Percentiles rank a stretch among this genome's conserved stretches.
Conservation (phyloP, 2,329 filamentous ascomycete genomes). For the Ceratocystis lukuohia region DNA sequence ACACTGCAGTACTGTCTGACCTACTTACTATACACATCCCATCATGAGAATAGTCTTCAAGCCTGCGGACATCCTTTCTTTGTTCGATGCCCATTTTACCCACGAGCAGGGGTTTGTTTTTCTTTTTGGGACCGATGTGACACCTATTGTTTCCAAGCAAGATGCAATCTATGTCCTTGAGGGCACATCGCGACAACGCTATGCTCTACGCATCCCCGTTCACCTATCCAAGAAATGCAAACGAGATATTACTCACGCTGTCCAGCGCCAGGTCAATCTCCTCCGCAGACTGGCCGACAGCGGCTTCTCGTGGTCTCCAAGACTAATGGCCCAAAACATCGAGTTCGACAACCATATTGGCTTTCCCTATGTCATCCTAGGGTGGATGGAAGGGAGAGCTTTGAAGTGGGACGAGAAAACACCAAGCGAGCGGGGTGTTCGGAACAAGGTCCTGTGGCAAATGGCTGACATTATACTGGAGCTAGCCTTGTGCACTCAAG, state of each 20-base stretch:
- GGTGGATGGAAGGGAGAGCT: conserved; percentile 11
- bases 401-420: conserved; percentile 12
- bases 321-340: conserved; percentile 11
- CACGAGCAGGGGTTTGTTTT: conserved; percentile 9
- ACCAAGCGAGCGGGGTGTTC: conserved; percentile 1
- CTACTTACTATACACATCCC: not conserved
- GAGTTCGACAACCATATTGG: conserved; percentile 13
- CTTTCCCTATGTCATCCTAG: conserved; percentile 17
- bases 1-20: not conserved
- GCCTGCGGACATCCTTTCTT: conserved; percentile 7
- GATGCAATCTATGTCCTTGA: conserved; percentile 13
- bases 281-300: conserved; percentile 13
- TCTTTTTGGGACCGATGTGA: not conserved
- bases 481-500: conserved; percentile 18
- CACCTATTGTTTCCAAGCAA: conserved; percentile 7
- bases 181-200: conserved; percentile 11
- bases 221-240: not conserved
- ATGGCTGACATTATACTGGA: conserved; percentile 18
- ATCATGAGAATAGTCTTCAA: conserved; percentile 14
- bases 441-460: conserved; percentile 14
- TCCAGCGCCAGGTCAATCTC: not conserved
- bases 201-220: conserved; percentile 12
- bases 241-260: not conserved
- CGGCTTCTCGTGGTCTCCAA: conserved; percentile 17
- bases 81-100: conserved; percentile 7